Conservation (phyloP, 768 basidiomycete genomes). For the Kwoniella bestiolae region DNA sequence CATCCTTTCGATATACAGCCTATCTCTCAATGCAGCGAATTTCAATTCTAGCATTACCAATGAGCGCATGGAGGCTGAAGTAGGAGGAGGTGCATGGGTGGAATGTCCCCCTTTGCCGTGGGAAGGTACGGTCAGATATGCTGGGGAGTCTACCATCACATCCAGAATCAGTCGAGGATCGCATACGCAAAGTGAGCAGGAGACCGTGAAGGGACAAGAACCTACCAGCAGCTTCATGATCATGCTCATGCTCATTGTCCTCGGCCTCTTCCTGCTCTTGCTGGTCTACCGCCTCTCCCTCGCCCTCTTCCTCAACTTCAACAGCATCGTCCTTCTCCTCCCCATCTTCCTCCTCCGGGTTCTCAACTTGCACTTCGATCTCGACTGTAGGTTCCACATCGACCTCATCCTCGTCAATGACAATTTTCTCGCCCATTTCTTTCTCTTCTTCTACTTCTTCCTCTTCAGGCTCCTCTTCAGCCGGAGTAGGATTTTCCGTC, state of each 20-base stretch:
- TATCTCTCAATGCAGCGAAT: conserved; percentile 82
- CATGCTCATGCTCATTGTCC: conserved; percentile 6
- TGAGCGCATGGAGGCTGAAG: conserved; percentile 79
- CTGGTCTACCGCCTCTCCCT: conserved; percentile 8
- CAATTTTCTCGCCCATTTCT: conserved; percentile 17
- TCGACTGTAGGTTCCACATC: conserved; percentile 5
- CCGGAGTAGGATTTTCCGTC: conserved; percentile 1
- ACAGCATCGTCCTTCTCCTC: background rate
- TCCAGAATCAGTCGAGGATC: background rate
- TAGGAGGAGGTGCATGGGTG: conserved; percentile 44
- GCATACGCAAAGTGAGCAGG: background rate
- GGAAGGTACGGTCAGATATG: conserved; percentile 62
- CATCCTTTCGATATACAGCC: conserved; percentile 93
- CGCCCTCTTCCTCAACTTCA: background rate
- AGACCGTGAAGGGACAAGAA: background rate
- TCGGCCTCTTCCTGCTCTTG: conserved; percentile 2
- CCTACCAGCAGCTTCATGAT: conserved; percentile 18
- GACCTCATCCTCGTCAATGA: conserved; percentile 22
- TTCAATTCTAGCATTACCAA: conserved; percentile 89
- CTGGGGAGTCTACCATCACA: conserved; percentile 7
- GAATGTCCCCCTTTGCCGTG: conserved; percentile 55
- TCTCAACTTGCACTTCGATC: conserved; percentile 12
- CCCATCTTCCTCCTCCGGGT: background rate
- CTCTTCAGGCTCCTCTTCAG: conserved; percentile 13
- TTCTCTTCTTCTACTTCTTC: conserved; percentile 29